These are phyloP conservation scores for Scheffersomyces spartinae DNA, from an alignment of 805 yeast species.

Conservation along the genomic window DNA sequence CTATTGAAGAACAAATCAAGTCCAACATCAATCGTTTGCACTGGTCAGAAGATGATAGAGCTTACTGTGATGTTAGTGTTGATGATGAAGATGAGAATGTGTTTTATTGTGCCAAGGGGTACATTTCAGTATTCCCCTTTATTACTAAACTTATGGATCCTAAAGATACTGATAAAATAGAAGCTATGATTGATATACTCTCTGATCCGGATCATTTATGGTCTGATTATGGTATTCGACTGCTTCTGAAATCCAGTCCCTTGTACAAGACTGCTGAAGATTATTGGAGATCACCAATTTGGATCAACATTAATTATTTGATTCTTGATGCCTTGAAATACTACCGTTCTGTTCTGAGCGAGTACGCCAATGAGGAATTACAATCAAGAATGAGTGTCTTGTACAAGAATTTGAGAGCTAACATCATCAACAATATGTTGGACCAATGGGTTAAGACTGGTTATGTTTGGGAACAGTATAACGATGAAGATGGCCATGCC, in stretches of 20 bases:
- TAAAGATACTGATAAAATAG: conserved; percentile 31
- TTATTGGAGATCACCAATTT: conserved; percentile 92
- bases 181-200: conserved; percentile 43
- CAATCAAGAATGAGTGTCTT: conserved; percentile 36
- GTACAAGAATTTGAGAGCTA: conserved; percentile 50
- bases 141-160: conserved; percentile 51
- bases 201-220: conserved; percentile 66
- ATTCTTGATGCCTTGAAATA: conserved; percentile 55
- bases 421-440: conserved; percentile 57
- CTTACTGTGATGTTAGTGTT: conserved; percentile 78
- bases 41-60: conserved; percentile 58
- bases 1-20: conserved; percentile 44
- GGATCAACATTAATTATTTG: conserved; percentile 87
- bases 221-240: conserved; percentile 69
- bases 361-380: conserved; percentile 16
- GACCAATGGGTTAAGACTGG: conserved; percentile 68
- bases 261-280: conserved; percentile 71
- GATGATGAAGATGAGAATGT: conserved; percentile 57
- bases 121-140: conserved; percentile 79
- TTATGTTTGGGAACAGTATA: conserved; percentile 84
- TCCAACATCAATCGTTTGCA: conserved; percentile 62
- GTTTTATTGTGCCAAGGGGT: conserved; percentile 82
- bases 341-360: conserved; percentile 25
- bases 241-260: conserved; percentile 58
- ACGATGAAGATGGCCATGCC: conserved; percentile 62